Conservation (phyloP, 495 filamentous ascomycete species). For the Aspergillus funiculosus region DNA sequence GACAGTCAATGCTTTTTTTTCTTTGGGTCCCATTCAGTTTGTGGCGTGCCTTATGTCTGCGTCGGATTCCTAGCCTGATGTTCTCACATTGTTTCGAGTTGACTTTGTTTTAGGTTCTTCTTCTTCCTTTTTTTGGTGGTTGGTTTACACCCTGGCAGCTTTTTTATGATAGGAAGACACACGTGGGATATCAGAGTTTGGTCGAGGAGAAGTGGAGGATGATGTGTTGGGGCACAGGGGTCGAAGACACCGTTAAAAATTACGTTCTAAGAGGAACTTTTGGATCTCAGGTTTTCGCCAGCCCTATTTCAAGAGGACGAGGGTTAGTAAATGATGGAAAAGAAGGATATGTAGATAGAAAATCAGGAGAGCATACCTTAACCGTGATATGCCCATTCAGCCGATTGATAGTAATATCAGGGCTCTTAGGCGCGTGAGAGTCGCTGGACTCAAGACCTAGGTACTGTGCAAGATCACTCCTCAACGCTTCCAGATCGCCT, state of each 20-base stretch:
- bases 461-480: slow-evolving; percentile 42
- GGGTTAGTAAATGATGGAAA: background rate
- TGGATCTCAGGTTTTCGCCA: slow-evolving; percentile 48
- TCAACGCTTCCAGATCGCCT: slow-evolving; percentile 57
- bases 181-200: slow-evolving; percentile 2
- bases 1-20: background rate
- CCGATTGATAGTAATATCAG: slow-evolving; percentile 51
- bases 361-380: slow-evolving; percentile 47
- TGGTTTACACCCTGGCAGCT: too few species aligned
- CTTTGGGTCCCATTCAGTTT: background rate
- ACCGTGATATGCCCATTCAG: slow-evolving; percentile 60
- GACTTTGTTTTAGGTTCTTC: too few species aligned
- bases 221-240: slow-evolving; percentile 6
- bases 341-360: background rate
- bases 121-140: background rate
- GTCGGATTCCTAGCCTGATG: background rate
- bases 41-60: background rate
- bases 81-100: background rate
- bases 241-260: slow-evolving; percentile 33
- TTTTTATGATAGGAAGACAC: too few species aligned
- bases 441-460: slow-evolving; percentile 42
- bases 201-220: background rate
- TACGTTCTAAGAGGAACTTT: slow-evolving; percentile 42
- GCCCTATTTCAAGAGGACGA: slow-evolving; percentile 27
- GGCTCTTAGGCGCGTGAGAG: slow-evolving; percentile 22